Evolutionary conservation across 345 rosid genomes (phyloP), one percentile per base, ranked within the genome.

Genomic region (Moricandia arvensis): DNA sequence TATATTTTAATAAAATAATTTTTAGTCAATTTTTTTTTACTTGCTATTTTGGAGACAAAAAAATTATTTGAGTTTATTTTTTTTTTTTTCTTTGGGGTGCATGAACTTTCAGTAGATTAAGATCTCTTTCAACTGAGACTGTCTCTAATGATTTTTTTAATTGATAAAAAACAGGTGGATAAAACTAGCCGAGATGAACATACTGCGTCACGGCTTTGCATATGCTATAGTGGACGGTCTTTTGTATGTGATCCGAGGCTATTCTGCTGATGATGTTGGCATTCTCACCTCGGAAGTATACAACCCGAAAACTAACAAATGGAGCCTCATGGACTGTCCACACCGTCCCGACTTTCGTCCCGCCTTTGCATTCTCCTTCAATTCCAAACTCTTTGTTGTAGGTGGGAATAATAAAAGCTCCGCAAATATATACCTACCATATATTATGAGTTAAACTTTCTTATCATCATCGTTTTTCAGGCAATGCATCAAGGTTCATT

Each of bases 191-290:
- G 76, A 68, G 65, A 84, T 90, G 96, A 94, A 87, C 38, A 78
- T 82, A 33, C 87, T 95, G 26, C 95, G 97, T 63, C 88, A 83
- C 77, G 87, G 88, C 80, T 94, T 94, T 77, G 96, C 95, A 38
- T 91, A 90, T 54, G 84, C 95, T 1, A 86, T 88, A 78, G 90
- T 91, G 54, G 79, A 87, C 43, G 95, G 96, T 37, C 84, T 78
- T 80, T 82, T 94, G 66, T 94, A 94, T 64, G 91, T 83, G 0
- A 93, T 83, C 27, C 89, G 96, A 62, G 98, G 98, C 58, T 80
- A 78, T 64, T 90, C 96, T 12, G 45, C n/a, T 49, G 88, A 82
- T 31, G 80, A 88, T 12, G 81, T 85, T 67, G 76, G 87, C 69
- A 93, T 91, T 81, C 85, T 85, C 7, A 82, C 87, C 57, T 91